phyloP scores from a whole-genome alignment of 1,284 basidiomycete genomes.

The Tremellales sp. region DNA sequence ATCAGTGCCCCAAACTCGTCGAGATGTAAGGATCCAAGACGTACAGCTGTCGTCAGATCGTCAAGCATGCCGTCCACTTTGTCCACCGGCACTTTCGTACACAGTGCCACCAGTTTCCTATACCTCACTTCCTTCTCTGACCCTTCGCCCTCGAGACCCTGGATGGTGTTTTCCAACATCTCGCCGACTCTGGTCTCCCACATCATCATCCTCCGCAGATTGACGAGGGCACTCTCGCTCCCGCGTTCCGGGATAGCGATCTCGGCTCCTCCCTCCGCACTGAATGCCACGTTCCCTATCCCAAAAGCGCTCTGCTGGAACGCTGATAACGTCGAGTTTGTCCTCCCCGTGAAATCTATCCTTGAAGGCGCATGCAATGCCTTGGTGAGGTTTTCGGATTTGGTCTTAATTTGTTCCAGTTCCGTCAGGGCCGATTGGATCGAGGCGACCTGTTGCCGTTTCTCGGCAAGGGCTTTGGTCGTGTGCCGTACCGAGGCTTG shows the following conservation, averaged over 20 bases:
- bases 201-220: slow-evolving; percentile 66
- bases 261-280: slow-evolving; percentile 47
- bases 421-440: slow-evolving; percentile 69
- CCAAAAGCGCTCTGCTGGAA: too few species aligned
- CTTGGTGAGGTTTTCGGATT: slow-evolving; percentile 73
- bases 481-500: slow-evolving; percentile 83
- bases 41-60: slow-evolving; percentile 68
- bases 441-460: slow-evolving; percentile 72
- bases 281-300: slow-evolving; percentile 17
- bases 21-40: neutral
- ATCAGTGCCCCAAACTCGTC: too few species aligned
- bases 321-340: neutral
- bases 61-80: slow-evolving; percentile 87
- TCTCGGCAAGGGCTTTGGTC: slow-evolving; percentile 83
- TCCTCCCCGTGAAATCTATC: slow-evolving; percentile 62
- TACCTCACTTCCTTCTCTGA: slow-evolving; percentile 84
- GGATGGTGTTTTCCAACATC: slow-evolving; percentile 65
- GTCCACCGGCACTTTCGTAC: slow-evolving; percentile 80
- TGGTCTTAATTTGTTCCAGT: slow-evolving; percentile 70
- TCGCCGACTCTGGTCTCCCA: slow-evolving; percentile 79
- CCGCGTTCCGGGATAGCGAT: slow-evolving; percentile 58
- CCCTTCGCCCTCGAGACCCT: slow-evolving; percentile 69
- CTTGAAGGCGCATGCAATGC: slow-evolving; percentile 55
- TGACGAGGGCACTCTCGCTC: slow-evolving; percentile 57
- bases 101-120: slow-evolving; percentile 84